Evolutionary conservation across 441 rosid species (phyloP).

Genomic region (Francoa sonchifolia): DNA sequence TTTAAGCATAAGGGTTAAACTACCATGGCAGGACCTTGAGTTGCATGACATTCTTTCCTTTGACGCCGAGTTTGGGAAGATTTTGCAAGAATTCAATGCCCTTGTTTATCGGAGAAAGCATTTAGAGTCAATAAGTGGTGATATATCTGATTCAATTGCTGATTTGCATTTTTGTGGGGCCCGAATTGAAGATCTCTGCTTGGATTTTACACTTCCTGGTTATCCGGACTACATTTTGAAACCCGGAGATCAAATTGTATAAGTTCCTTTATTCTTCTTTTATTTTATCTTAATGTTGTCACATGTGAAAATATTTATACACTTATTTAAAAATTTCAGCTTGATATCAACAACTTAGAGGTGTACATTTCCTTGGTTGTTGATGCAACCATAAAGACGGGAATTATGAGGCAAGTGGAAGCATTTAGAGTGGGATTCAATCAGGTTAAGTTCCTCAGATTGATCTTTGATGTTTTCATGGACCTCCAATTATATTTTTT

Average conservation of each 20-base stretch:
- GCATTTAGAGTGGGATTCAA: conserved; percentile 95
- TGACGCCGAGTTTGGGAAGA: conserved; percentile 85
- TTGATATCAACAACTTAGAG: conserved; percentile 67
- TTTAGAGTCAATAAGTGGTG: conserved; percentile 41
- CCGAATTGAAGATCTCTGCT: conserved; percentile 69
- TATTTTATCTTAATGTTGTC: not conserved
- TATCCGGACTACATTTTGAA: conserved; percentile 79
- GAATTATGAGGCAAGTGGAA: conserved; percentile 71
- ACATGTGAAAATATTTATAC: conserved; percentile 1
- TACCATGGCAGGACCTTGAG: conserved; percentile 83
- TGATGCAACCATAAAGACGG: conserved; percentile 83
- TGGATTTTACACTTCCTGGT: conserved; percentile 94
- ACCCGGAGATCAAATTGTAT: conserved; percentile 73
- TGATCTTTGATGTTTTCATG: not conserved
- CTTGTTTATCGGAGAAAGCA: conserved; percentile 70
- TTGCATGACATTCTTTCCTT: conserved; percentile 71
- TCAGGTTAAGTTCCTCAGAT: conserved; percentile 43
- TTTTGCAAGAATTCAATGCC: conserved; percentile 66
- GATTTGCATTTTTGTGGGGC: conserved; percentile 54
- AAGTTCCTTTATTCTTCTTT: conserved; percentile 7
- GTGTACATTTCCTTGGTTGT: conserved; percentile 76
- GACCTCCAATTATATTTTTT: no score
- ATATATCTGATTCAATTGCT: conserved; percentile 22
- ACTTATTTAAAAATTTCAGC: conserved; percentile 29
- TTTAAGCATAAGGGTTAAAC: not conserved